Conservation (phyloP, 78 protist genomes). For the Dictyostelium intermedium region DNA sequence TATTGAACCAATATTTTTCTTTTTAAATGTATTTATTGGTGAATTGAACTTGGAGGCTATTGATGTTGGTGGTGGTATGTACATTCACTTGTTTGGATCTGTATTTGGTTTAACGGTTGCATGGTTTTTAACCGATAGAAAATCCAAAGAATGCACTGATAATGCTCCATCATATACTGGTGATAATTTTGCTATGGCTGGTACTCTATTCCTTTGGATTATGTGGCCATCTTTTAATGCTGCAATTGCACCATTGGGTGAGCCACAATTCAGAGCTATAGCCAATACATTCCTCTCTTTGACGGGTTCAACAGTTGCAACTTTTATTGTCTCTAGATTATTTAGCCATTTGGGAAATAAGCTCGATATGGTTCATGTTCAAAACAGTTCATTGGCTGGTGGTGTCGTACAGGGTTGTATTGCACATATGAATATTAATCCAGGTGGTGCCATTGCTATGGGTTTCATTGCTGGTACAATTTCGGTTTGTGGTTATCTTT, state of each 20-base stretch:
- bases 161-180: slow-evolving; percentile 49
- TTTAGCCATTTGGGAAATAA: slow-evolving; percentile 20
- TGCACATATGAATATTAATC: slow-evolving; percentile 81
- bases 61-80: slow-evolving; percentile 96
- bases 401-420: slow-evolving; percentile 95
- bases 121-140: slow-evolving; percentile 20
- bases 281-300: slow-evolving; percentile 68
- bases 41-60: slow-evolving; percentile 44
- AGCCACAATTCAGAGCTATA: slow-evolving; percentile 63
- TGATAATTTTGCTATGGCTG: slow-evolving; percentile 94
- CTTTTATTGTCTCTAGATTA: slow-evolving; percentile 47
- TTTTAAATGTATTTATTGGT: slow-evolving; percentile 79
- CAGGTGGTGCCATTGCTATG: slow-evolving; percentile 80
- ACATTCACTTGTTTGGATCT: slow-evolving; percentile 95
- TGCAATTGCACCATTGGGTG: slow-evolving; percentile 78
- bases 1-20: slow-evolving; percentile 83
- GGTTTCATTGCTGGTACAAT: slow-evolving; percentile 89
- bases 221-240: slow-evolving; percentile 98
- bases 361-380: slow-evolving; percentile 89
- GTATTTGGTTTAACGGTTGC: slow-evolving; percentile 92
- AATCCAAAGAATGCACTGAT: background rate
- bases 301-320: slow-evolving; percentile 46
- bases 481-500: slow-evolving; percentile 85
- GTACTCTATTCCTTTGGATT: slow-evolving; percentile 80
- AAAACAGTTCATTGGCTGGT: slow-evolving; percentile 96